Evolutionary conservation across 2,329 filamentous ascomycete species (phyloP).

Genomic region (Calonectria montana): DNA sequence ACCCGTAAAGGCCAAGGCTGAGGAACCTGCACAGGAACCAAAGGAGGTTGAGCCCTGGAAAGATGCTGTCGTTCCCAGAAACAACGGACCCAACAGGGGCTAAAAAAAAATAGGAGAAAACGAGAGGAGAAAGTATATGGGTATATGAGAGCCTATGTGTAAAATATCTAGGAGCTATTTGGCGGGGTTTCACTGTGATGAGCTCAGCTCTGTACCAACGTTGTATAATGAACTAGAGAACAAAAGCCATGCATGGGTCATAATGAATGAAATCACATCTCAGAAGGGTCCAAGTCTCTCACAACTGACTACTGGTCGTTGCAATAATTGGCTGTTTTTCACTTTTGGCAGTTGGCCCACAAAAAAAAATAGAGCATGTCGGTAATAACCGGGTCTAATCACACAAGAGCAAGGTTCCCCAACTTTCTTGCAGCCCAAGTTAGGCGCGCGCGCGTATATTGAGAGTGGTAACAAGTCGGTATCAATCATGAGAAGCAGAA

Average conservation of each 20-base stretch:
- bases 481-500: slow-evolving; percentile 28
- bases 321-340: not conserved
- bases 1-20: slow-evolving; percentile 1
- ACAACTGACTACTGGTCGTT: not conserved
- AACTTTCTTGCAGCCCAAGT: not conserved
- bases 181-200: slow-evolving; percentile 22
- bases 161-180: slow-evolving; percentile 33
- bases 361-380: not conserved
- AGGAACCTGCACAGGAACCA: slow-evolving; percentile 8
- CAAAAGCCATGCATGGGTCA: slow-evolving; percentile 31
- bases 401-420: not conserved
- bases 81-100: slow-evolving; percentile 23
- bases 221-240: slow-evolving; percentile 38
- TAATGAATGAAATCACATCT: slow-evolving; percentile 45
- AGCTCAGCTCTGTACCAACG: slow-evolving; percentile 40
- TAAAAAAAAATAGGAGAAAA: not conserved
- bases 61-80: slow-evolving; percentile 12
- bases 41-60: slow-evolving; percentile 21
- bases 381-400: not conserved
- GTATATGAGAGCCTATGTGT: slow-evolving; percentile 36
- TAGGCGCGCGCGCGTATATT: slow-evolving; percentile 21
- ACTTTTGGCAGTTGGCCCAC: not conserved
- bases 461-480: slow-evolving; percentile 37
- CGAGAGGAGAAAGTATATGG: slow-evolving; percentile 13
- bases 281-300: slow-evolving; percentile 7